These are phyloP conservation scores for Blechomonas ayalai DNA, from an alignment of 208 protist genomes.

Conservation along the genomic window DNA sequence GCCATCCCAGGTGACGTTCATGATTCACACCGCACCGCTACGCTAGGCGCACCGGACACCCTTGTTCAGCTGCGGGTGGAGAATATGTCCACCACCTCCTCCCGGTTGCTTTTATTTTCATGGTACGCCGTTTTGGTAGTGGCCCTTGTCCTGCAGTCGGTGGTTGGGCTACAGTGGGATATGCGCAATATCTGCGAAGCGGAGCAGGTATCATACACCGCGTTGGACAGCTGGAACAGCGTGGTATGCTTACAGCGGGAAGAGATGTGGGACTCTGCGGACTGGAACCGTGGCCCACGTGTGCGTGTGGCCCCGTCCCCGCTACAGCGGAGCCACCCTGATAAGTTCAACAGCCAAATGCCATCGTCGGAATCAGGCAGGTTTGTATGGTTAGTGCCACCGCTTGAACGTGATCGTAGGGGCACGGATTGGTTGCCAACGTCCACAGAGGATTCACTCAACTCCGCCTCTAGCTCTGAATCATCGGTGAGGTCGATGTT, in stretches of 20 bases:
- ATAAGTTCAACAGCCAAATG: too few species aligned
- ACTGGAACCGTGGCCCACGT: neutral
- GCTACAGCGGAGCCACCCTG: neutral
- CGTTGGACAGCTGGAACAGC: slow-evolving; percentile 53
- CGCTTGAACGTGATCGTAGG: too few species aligned
- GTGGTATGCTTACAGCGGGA: slow-evolving; percentile 15
- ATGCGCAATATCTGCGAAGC: slow-evolving; percentile 53
- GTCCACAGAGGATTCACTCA: too few species aligned
- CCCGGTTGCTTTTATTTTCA: slow-evolving; percentile 42
- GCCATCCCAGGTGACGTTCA: too few species aligned
- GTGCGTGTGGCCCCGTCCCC: neutral
- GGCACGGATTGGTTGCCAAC: neutral
- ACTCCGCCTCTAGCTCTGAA: neutral
- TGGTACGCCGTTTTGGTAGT: slow-evolving; percentile 62
- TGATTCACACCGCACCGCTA: too few species aligned
- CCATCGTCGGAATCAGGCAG: too few species aligned
- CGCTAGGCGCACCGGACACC: neutral
- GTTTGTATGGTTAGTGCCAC: too few species aligned
- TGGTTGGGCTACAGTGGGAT: slow-evolving; percentile 56
- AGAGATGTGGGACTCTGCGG: slow-evolving; percentile 13
- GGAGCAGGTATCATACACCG: slow-evolving; percentile 18
- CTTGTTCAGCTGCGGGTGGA: slow-evolving; percentile 65
- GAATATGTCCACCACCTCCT: slow-evolving; percentile 46
- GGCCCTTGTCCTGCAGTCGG: slow-evolving; percentile 45
- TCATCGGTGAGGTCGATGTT: slow-evolving; percentile 15